Evolutionary conservation across 2,329 filamentous ascomycete genomes (phyloP), one percentile per base, ranked within the genome.

Genomic region (Pseudogymnoascus sp.): DNA sequence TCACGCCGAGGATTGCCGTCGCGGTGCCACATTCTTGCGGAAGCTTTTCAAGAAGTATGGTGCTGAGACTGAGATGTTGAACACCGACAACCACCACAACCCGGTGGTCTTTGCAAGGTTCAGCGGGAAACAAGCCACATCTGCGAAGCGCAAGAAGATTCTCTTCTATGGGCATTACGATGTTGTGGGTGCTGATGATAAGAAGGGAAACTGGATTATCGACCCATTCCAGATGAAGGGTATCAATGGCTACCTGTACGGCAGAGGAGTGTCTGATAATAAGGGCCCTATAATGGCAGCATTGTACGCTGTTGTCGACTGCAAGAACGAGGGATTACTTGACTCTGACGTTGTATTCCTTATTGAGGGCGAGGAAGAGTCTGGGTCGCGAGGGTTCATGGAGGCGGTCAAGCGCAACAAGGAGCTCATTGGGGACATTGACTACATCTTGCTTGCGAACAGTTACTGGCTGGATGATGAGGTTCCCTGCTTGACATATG

Each of bases 151-250:
- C 16, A 96, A 94, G 75, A 92, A 90, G 30, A 90, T 97, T 7
- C 77, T 99, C 0, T 99, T 99, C 72, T 99, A 99, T 70, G 94
- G 95, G 0, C 94, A 99, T 72, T 99, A 99, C 77, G 94, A 99
- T 71, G 92, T 99, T 2, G 94, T 99, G 3, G 84, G 92, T 0
- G 94, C 94, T 0, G 91, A 96, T 66, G 86, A 88, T 37, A 89
- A 89, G 65, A 86, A 87, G 62, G 83, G 84, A 37, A 93, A 90
- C 67, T 99, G 94, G 94, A 81, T 84, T 38, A 86, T 86, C 1
- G 90, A 97, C 65, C 95, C 94, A 0, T 99, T 97, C 72, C 81
- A 87, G n/a, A 81, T 97, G 70, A 88, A 88, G 58, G 94, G 94
- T 3, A 85, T 91, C 61, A 92, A 96, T 68, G 93, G 94, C 0